Conservation (phyloP, 1,284 basidiomycete genomes). For the Puccinia novopanici region DNA sequence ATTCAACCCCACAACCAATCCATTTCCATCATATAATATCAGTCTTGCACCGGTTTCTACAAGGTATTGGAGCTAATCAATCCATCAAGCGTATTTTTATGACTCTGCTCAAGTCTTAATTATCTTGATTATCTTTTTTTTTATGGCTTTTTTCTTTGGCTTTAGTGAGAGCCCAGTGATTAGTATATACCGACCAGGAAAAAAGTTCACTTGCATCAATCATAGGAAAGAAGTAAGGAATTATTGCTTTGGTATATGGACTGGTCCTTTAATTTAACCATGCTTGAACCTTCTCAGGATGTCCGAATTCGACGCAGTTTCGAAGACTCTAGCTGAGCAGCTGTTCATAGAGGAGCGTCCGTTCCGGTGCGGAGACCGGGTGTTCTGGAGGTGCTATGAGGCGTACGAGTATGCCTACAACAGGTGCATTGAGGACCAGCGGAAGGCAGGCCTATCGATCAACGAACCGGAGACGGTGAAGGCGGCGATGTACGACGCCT, state of each 20-base stretch:
- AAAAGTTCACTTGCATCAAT: not conserved
- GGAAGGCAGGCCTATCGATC: not conserved
- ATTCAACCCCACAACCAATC: not conserved
- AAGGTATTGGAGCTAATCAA: not conserved
- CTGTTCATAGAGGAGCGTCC: not conserved
- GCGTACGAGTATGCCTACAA: not conserved
- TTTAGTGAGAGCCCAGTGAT: not conserved
- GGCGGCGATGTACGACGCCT: slow-evolving; percentile 2
- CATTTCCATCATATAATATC: not conserved
- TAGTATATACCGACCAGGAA: not conserved
- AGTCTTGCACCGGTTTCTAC: not conserved
- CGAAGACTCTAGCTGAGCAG: not conserved
- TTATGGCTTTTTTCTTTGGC: not conserved
- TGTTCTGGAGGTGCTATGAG: not conserved
- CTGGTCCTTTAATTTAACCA: not conserved
- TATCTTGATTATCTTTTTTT: no score
- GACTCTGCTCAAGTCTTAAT: not conserved
- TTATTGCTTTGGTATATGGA: no score
- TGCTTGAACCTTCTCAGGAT: not conserved
- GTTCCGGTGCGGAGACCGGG: not conserved
- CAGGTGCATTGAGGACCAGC: not conserved
- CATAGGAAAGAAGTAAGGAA: no score
- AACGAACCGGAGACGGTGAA: not conserved
- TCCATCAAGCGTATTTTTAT: not conserved
- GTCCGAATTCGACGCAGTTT: not conserved